A percentile compares a stretch with the other conserved stretches of the same genome.
Evolutionary conservation across 2,329 filamentous ascomycete species (phyloP).

Genomic region (Pyricularia sp.): DNA sequence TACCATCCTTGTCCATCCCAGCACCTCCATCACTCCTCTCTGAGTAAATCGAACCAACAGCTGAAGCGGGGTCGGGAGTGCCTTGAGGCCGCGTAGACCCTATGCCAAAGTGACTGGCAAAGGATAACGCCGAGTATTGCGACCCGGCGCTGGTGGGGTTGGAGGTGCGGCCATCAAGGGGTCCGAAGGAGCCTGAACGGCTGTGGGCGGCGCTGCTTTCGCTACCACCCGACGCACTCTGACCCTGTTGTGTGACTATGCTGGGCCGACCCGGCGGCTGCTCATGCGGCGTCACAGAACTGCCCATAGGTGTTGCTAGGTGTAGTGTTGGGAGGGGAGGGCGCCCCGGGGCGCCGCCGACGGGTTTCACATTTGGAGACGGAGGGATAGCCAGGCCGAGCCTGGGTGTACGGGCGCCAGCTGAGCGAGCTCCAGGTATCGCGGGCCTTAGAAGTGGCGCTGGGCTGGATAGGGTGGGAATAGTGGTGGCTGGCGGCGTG

Average conservation of each 20-base stretch:
- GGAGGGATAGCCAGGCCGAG: constrained; percentile 86
- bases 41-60: constrained; percentile 77
- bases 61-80: constrained; percentile 78
- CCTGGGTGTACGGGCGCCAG: constrained; percentile 59
- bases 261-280: constrained; percentile 41
- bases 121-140: constrained; percentile 73
- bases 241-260: constrained; percentile 43
- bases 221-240: constrained; percentile 66
- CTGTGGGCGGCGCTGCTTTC: constrained; percentile 74
- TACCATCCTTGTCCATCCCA: constrained; percentile 75
- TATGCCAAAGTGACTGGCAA: constrained; percentile 64
- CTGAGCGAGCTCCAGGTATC: constrained; percentile 59
- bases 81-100: constrained; percentile 54
- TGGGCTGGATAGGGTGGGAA: constrained; percentile 61
- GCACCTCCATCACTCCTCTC: constrained; percentile 67
- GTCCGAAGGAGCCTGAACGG: constrained; percentile 74
- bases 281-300: constrained; percentile 62
- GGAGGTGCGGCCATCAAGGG: constrained; percentile 64
- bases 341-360: constrained; percentile 46
- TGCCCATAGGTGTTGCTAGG: constrained; percentile 82
- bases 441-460: constrained; percentile 77
- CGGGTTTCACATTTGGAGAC: constrained; percentile 72
- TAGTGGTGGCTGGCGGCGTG: constrained; percentile 21
- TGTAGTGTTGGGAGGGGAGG: constrained; percentile 71
- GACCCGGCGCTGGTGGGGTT: constrained; percentile 83